Evolutionary conservation across 2,329 filamentous ascomycete genomes (phyloP), one percentile per base, ranked within the genome.

Genomic region (Arthrobotrys megalospora): DNA sequence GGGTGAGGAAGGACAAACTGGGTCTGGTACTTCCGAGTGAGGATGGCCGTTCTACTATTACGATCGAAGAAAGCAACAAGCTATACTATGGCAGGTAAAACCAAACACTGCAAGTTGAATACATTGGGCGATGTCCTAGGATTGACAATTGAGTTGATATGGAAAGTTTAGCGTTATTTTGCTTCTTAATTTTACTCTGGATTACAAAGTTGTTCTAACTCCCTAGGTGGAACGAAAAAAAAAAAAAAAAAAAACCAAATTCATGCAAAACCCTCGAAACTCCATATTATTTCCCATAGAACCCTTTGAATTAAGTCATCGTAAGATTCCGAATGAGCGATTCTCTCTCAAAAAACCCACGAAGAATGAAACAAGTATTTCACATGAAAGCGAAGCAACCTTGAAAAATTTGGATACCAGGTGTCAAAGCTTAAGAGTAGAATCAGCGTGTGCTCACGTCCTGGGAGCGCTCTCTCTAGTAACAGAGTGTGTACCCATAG

Each of bases 141-240:
- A 6, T 45, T 6, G 6, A 38, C 24, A 5, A 8, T 38, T 8
- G 3, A 10, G 36, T 8, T 12, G 8, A 6, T 38, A 12, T 2
- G 14, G n/a, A 38, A 38, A 5, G 7, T 38, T 16, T 8, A 64
- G 21, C 3, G 10, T 47, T 38, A 14, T 21, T 43, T 55, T 24
- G n/a, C 34, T 52, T 66, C n/a, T 48, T 75, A 41, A 48, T 53
- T 77, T 66, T 53, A 65, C 47, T 70, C 64, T 70, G 72, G 72
- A 77, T 77, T 77, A 77, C 72, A 77, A 77, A 45, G 68, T 64
- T 64, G 72, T 66, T 77, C 73, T 47, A 77, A 77, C 58, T 71
- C 66, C 66, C 43, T n/a, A 41, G 11, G 52, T 21, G 52, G 19
- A 43, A 60, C 8, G 55, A 41, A 55, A 60, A 58, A 58, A 58